Evolutionary conservation across 306 rosid genomes (phyloP).

Genomic region (Cucurbita ficifolia): DNA sequence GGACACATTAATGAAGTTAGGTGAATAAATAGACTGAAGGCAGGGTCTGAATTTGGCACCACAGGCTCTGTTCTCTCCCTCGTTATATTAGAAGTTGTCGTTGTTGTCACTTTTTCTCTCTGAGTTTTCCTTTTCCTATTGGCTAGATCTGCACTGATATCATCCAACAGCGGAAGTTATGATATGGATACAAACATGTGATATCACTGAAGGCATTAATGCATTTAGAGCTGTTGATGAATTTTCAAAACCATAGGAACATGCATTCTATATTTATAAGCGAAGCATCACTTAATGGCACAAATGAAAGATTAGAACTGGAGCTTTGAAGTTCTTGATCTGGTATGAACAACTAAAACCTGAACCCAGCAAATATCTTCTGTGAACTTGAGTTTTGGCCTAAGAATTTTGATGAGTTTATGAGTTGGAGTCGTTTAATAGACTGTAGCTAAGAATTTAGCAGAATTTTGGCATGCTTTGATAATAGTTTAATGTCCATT

Average conservation of each 20-base stretch:
- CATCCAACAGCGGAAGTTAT: background rate
- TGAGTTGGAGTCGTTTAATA: background rate
- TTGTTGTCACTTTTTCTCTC: background rate
- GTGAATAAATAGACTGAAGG: conserved; percentile 3
- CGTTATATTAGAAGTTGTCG: background rate
- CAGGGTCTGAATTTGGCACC: background rate
- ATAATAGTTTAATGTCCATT: background rate
- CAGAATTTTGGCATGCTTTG: background rate
- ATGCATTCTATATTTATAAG: background rate
- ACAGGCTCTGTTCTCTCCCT: background rate
- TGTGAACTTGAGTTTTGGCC: background rate
- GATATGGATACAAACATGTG: background rate
- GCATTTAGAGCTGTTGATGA: background rate
- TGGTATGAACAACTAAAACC: background rate
- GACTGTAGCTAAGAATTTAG: background rate
- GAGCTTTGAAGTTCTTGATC: background rate
- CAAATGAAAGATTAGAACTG: background rate
- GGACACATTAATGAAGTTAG: conserved; percentile 1
- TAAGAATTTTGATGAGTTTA: background rate
- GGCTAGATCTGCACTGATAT: background rate
- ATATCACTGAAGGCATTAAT: background rate
- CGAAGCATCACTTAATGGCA: background rate
- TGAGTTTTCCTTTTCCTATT: background rate
- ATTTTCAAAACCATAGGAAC: background rate
- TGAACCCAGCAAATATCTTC: background rate